Percentiles rank a stretch among this genome's conserved stretches.
phyloP scores from a whole-genome alignment of 1,284 basidiomycete species.

The Paramarasmius palmivorus region DNA sequence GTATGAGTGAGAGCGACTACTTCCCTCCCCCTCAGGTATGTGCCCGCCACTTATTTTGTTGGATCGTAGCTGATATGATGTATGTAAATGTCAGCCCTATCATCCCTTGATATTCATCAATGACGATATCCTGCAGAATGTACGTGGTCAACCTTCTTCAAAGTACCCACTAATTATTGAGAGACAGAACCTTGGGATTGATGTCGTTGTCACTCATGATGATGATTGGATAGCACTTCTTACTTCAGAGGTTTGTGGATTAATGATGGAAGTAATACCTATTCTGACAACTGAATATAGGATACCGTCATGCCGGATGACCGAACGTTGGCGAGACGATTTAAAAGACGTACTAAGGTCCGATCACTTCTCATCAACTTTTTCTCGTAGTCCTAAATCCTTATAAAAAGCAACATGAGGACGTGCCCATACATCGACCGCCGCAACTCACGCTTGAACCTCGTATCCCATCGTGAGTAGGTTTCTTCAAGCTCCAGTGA shows the following conservation, averaged over 20 bases:
- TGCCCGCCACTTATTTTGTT: not conserved
- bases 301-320: not conserved
- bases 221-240: not conserved
- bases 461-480: no score
- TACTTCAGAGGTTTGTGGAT: not conserved
- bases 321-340: not conserved
- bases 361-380: no score
- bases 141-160: not conserved
- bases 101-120: conserved; percentile 7
- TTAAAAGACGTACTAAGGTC: not conserved
- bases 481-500: no score
- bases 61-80: not conserved
- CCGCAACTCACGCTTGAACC: no score
- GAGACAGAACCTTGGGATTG: no score
- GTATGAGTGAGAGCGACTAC: no score
- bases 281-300: not conserved
- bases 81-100: not conserved
- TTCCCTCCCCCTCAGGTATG: not conserved
- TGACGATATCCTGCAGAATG: conserved; percentile 6
- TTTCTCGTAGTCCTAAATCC: no score
- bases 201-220: conserved; percentile 1
- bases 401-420: no score
- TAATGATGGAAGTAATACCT: no score
- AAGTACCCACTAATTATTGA: no score
- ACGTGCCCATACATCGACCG: no score